Percentiles rank a stretch among this genome's conserved stretches.
Conservation (phyloP, 2,329 filamentous ascomycete species). For the Parasarocladium wereldwijsianum region DNA sequence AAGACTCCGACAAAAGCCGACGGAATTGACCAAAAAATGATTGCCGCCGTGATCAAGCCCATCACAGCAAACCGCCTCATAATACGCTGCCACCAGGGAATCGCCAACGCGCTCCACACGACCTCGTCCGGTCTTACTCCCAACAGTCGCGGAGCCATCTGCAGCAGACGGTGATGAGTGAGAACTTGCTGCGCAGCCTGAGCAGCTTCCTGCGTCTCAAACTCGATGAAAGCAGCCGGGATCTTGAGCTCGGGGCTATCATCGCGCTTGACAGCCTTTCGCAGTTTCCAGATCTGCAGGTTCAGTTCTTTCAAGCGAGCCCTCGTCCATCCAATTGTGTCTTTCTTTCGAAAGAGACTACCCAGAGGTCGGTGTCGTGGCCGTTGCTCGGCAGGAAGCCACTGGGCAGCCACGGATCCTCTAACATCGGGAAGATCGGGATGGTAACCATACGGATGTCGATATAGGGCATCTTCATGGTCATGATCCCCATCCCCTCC, state of each 20-base stretch:
- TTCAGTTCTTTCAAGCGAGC: constrained; percentile 26
- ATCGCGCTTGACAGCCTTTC: constrained; percentile 14
- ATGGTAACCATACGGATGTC: constrained; percentile 21
- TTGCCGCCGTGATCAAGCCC: constrained; percentile 58
- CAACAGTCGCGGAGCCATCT: constrained; percentile 75
- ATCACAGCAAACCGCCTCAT: constrained; percentile 55
- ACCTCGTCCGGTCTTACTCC: constrained; percentile 72
- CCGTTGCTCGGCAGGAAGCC: constrained; percentile 57
- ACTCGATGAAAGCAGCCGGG: constrained; percentile 82
- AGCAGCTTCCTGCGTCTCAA: constrained; percentile 65
- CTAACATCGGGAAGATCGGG: constrained; percentile 22
- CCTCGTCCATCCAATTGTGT: constrained; percentile 85
- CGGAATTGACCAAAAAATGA: constrained; percentile 74
- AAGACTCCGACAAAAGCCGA: constrained; percentile 71
- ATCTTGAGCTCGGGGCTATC: constrained; percentile 25
- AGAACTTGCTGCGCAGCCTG: constrained; percentile 79
- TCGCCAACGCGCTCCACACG: constrained; percentile 72
- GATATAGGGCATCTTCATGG: constrained; percentile 17
- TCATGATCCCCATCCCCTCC: constrained; percentile 6
- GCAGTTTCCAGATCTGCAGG: constrained; percentile 43
- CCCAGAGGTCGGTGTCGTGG: constrained; percentile 57
- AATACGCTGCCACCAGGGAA: constrained; percentile 77
- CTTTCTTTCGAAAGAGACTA: constrained; percentile 73
- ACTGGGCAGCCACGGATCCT: constrained; percentile 51
- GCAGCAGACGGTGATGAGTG: constrained; percentile 72